Evolutionary conservation across 2,329 filamentous ascomycete genomes (phyloP).

Genomic region (Dothistroma septosporum): DNA sequence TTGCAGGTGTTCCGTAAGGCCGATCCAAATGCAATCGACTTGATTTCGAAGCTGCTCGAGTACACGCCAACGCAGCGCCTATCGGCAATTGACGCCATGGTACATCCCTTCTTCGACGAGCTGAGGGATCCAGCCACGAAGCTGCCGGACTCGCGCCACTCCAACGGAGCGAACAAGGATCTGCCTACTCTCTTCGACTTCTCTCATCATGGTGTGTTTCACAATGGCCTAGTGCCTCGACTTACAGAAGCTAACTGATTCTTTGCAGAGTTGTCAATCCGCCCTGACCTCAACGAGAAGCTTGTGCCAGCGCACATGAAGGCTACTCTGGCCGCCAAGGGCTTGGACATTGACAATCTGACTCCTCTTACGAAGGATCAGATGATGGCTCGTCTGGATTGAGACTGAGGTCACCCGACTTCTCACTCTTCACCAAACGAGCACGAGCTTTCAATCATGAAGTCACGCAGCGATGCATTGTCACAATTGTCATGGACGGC

Average conservation of each 20-base stretch:
- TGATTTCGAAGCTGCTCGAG: conserved; percentile 89
- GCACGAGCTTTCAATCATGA: conserved; percentile 36
- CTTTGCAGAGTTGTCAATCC: conserved; percentile 83
- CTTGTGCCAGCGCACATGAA: conserved; percentile 82
- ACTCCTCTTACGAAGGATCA: conserved; percentile 86
- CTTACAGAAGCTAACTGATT: conserved; percentile 11
- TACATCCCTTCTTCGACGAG: conserved; percentile 98
- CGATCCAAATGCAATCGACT: conserved; percentile 83
- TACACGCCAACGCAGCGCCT: conserved; percentile 96
- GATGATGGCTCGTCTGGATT: conserved; percentile 97
- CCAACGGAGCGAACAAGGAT: conserved; percentile 73
- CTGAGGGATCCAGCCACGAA: conserved; percentile 85
- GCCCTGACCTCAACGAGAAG: conserved; percentile 77
- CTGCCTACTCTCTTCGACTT: conserved; percentile 90
- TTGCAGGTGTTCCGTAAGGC: conserved; percentile 88
- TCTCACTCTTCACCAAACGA: conserved; percentile 12
- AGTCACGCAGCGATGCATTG: conserved; percentile 36
- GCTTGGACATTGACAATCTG: conserved; percentile 87
- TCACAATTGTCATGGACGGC: conserved; percentile 25
- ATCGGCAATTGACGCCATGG: conserved; percentile 92
- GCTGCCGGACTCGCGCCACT: conserved; percentile 89
- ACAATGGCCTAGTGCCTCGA: neutral
- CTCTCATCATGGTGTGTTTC: conserved; percentile 71
- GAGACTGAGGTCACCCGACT: conserved; percentile 30
- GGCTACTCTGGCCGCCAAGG: conserved; percentile 66